Conservation (phyloP, 192 early-diverging fungal genomes). For the Coemansia furcata region DNA sequence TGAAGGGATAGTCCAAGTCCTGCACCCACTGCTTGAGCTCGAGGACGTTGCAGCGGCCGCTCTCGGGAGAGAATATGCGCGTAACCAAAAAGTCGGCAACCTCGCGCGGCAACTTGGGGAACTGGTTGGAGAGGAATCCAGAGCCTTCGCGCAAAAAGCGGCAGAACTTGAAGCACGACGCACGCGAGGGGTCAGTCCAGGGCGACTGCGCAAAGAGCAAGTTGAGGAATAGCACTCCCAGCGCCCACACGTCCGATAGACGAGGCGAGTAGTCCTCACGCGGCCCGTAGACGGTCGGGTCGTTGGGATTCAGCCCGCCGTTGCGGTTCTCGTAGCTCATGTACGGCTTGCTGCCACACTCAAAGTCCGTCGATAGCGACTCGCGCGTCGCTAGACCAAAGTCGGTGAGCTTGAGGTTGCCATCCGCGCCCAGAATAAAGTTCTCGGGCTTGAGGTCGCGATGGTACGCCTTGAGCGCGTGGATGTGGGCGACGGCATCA, state of each 20-base stretch:
- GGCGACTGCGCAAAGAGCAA: conserved; percentile 68
- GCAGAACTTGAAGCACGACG: conserved; percentile 60
- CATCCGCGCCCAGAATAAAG: conserved; percentile 63
- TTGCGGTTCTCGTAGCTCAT: conserved; percentile 69
- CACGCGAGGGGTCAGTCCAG: conserved; percentile 66
- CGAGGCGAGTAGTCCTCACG: conserved; percentile 60
- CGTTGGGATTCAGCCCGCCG: conserved; percentile 46
- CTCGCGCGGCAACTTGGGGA: conserved; percentile 56
- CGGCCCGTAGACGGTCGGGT: conserved; percentile 49
- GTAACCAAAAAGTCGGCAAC: conserved; percentile 62
- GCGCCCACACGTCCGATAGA: conserved; percentile 69
- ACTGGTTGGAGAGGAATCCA: conserved; percentile 59
- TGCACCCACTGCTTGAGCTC: conserved; percentile 56
- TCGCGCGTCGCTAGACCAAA: conserved; percentile 90
- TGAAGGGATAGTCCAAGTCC: conserved; percentile 46
- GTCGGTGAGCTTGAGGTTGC: conserved; percentile 81
- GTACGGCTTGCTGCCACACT: conserved; percentile 79
- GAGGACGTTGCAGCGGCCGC: conserved; percentile 53
- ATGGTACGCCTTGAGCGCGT: conserved; percentile 79
- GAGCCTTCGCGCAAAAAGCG: conserved; percentile 60
- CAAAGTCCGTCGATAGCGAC: conserved; percentile 76
- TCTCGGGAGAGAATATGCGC: conserved; percentile 61
- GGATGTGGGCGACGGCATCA: conserved; percentile 74
- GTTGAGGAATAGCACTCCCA: conserved; percentile 73
- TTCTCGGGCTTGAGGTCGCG: conserved; percentile 90